Conservation (phyloP, 805 yeast species). For the Candida quercuum region DNA sequence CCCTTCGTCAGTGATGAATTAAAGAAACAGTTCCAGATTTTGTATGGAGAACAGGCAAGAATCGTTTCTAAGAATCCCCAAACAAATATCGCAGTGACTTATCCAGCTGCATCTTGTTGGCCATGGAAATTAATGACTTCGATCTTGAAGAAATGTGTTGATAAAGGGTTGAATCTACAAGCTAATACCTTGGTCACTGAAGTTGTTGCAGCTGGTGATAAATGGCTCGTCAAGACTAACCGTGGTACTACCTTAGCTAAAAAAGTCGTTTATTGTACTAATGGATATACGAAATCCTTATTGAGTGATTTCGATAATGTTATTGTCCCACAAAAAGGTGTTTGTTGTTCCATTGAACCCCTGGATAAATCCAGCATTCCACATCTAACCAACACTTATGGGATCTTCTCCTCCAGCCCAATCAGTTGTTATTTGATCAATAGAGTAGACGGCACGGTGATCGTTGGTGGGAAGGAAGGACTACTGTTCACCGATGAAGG, state of each 20-base stretch:
- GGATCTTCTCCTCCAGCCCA: slow-evolving; percentile 22
- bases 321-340: slow-evolving; percentile 32
- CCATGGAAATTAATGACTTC: slow-evolving; percentile 36
- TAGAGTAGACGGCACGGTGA: slow-evolving; percentile 33
- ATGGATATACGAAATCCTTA: slow-evolving; percentile 33
- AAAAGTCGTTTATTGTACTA: slow-evolving; percentile 27
- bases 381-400: slow-evolving; percentile 31
- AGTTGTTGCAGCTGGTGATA: slow-evolving; percentile 22
- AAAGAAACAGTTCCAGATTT: slow-evolving; percentile 28
- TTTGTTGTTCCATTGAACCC: slow-evolving; percentile 25
- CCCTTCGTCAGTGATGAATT: slow-evolving; percentile 25
- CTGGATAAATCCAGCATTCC: slow-evolving; percentile 22
- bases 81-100: slow-evolving; percentile 69
- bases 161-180: slow-evolving; percentile 33
- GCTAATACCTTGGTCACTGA: slow-evolving; percentile 35
- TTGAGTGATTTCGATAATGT: slow-evolving; percentile 22
- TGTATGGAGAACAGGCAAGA: slow-evolving; percentile 36
- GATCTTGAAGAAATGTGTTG: slow-evolving; percentile 27
- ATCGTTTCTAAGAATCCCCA: slow-evolving; percentile 63
- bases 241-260: slow-evolving; percentile 27
- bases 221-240: slow-evolving; percentile 28
- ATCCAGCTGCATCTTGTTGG: slow-evolving; percentile 40
- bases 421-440: slow-evolving; percentile 31
- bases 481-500: slow-evolving; percentile 7
- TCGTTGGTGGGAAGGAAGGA: slow-evolving; percentile 29